Conservation (phyloP, 164 flowering plant species). For the Chimonanthus praecox region DNA sequence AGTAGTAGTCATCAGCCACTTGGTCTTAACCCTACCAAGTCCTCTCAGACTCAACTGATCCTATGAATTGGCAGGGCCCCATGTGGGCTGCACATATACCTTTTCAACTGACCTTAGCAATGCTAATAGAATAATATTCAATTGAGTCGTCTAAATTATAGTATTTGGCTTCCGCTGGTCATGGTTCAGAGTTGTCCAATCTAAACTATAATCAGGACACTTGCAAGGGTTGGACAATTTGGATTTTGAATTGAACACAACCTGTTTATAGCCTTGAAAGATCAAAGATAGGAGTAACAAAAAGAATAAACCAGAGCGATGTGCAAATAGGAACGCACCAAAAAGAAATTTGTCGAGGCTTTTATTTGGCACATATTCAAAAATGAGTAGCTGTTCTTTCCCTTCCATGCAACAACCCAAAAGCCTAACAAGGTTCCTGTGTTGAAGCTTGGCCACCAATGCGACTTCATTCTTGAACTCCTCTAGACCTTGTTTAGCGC, state of each 20-base stretch:
- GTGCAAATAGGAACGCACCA: constrained; percentile 11
- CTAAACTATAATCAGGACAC: too few relatives aligned
- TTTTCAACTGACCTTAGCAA: too few relatives aligned
- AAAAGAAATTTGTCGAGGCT: constrained; percentile 30
- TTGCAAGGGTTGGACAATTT: too few relatives aligned
- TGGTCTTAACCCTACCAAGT: too few relatives aligned
- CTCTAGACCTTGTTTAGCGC: constrained; percentile 26
- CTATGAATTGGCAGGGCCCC: too few relatives aligned
- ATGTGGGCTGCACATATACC: too few relatives aligned
- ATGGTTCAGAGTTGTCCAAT: not conserved
- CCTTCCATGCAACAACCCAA: constrained; percentile 32
- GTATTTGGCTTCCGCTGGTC: not conserved
- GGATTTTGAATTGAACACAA: too few relatives aligned
- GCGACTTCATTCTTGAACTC: constrained; percentile 34
- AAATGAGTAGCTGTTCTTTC: constrained; percentile 31
- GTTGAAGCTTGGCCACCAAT: constrained; percentile 38
- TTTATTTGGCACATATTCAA: constrained; percentile 32
- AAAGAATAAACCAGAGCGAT: not conserved
- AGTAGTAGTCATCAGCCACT: too few relatives aligned
- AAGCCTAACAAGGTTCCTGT: constrained; percentile 35
- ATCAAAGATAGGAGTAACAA: not conserved
- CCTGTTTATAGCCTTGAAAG: too few relatives aligned
- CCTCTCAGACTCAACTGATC: too few relatives aligned
- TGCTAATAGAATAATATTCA: too few relatives aligned
- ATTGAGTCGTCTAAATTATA: not conserved